Evolutionary conservation across 2,329 filamentous ascomycete species (phyloP).

Genomic region (Epichloe sp.): DNA sequence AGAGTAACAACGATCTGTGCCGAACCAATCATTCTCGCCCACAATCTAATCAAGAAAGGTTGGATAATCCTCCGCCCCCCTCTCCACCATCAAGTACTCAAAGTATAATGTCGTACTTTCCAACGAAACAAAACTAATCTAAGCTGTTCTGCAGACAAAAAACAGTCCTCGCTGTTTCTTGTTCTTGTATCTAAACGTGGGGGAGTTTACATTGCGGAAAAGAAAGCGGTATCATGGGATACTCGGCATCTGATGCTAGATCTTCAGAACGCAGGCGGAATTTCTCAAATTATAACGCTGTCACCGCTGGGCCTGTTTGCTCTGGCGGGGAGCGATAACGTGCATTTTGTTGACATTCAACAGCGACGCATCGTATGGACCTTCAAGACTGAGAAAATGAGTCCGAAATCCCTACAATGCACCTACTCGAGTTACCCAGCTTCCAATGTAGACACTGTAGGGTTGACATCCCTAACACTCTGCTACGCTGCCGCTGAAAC

Average conservation of each 20-base stretch:
- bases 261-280: conserved; percentile 32
- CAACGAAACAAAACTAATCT: background rate
- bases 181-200: conserved; percentile 1
- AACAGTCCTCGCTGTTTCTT: background rate
- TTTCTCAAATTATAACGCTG: conserved; percentile 43
- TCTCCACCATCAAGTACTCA: background rate
- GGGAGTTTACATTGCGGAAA: conserved; percentile 1
- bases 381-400: conserved; percentile 45
- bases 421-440: conserved; percentile 34
- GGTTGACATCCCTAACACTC: conserved; percentile 50
- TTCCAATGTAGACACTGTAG: conserved; percentile 38
- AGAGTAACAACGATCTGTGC: conserved; percentile 36
- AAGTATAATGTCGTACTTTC: background rate
- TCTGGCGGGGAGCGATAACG: conserved; percentile 40
- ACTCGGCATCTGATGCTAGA: conserved; percentile 30
- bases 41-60: conserved; percentile 33
- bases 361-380: conserved; percentile 40
- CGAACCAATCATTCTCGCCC: conserved; percentile 37
- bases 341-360: conserved; percentile 43
- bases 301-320: conserved; percentile 47
- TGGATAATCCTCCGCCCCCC: background rate
- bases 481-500: conserved; percentile 48
- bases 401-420: conserved; percentile 45
- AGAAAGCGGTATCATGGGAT: conserved; percentile 31
- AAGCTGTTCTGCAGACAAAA: background rate